A percentile compares a stretch with the other conserved stretches of the same genome.
Conservation (phyloP, 768 basidiomycete species). For the Lyophyllum shimeji region DNA sequence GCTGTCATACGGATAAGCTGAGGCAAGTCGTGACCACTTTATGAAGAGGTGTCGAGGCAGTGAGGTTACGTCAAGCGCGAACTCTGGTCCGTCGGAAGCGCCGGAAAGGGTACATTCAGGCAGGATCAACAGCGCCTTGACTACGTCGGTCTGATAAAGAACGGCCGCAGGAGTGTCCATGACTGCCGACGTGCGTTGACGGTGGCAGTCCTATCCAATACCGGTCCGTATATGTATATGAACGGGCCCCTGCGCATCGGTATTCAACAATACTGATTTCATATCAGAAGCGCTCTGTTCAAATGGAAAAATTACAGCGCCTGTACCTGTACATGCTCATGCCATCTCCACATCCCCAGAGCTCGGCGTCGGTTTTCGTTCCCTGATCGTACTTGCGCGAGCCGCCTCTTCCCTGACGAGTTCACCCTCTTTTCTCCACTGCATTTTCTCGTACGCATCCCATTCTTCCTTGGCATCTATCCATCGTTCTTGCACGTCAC, state of each 20-base stretch:
- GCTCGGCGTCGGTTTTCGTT: constrained; percentile 21
- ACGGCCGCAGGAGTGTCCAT: neutral
- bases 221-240: neutral
- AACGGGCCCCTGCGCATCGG: neutral
- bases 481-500: constrained; percentile 93
- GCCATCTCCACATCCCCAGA: constrained; percentile 15
- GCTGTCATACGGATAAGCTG: neutral
- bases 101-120: neutral
- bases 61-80: neutral
- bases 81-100: neutral
- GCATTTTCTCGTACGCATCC: constrained; percentile 75
- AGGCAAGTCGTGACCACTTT: neutral
- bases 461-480: constrained; percentile 80
- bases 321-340: neutral
- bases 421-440: constrained; percentile 80
- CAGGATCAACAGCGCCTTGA: neutral
- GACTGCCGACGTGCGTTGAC: neutral
- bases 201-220: neutral
- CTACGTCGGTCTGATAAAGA: neutral
- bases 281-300: neutral
- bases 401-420: constrained; percentile 43
- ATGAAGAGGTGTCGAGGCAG: neutral
- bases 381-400: constrained; percentile 29
- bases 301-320: neutral
- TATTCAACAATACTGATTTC: neutral